These are phyloP conservation scores for Colletotrichum godetiae DNA, from an alignment of 2,329 filamentous ascomycete genomes.

Conservation along the genomic window DNA sequence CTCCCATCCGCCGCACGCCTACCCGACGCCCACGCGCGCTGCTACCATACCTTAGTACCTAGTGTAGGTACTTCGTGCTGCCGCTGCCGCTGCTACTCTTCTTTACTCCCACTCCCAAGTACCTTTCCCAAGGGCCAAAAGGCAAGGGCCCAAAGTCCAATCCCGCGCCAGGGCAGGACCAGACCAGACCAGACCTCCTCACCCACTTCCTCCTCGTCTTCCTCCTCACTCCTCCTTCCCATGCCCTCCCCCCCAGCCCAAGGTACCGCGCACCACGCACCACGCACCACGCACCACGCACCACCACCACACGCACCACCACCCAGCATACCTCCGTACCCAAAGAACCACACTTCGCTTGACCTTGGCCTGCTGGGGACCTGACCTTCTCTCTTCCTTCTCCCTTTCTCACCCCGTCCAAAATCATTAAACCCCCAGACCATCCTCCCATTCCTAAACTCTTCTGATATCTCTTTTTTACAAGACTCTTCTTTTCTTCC, in stretches of 20 bases:
- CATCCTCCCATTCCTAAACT: slow-evolving; percentile 50
- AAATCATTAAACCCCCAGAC: slow-evolving; percentile 54
- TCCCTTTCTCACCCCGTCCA: slow-evolving; percentile 42
- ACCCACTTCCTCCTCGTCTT: not conserved
- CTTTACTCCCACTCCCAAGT: not conserved
- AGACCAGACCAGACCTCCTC: no score
- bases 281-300: not conserved
- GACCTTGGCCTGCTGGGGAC: not conserved
- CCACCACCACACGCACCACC: not conserved
- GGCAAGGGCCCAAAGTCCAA: no score
- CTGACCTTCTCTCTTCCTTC: slow-evolving; percentile 35
- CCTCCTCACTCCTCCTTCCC: slow-evolving; percentile 18
- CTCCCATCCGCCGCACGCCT: slow-evolving; percentile 12
- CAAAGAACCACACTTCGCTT: slow-evolving; percentile 8
- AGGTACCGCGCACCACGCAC: not conserved
- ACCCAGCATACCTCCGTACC: slow-evolving; percentile 2
- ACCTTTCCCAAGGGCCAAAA: no score
- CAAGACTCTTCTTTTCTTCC: slow-evolving; percentile 53
- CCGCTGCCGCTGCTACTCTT: not conserved
- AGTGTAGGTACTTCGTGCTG: not conserved
- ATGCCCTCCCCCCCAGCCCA: slow-evolving; percentile 20
- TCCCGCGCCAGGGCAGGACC: no score
- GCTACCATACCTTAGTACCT: slow-evolving; percentile 28
- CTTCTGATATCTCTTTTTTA: slow-evolving; percentile 50
- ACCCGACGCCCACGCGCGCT: slow-evolving; percentile 28